These are phyloP conservation scores for Phenoliferia sp. DNA, from an alignment of 1,284 basidiomycete genomes.

Conservation along the genomic window DNA sequence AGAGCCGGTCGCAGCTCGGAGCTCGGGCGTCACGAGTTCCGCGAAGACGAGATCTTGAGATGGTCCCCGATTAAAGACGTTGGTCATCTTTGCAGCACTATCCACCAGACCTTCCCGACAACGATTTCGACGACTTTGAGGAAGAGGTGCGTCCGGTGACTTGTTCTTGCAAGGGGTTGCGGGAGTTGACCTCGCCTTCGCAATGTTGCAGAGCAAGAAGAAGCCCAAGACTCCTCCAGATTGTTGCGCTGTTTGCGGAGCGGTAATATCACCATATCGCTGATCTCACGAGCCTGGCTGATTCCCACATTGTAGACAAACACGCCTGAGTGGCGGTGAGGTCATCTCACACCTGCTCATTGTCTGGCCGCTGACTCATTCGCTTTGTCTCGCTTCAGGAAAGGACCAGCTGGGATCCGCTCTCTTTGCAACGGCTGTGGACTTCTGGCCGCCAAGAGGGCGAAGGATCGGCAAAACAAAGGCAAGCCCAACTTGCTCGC, in stretches of 20 bases:
- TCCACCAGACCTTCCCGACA: not conserved
- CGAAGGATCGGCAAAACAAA: constrained; percentile 9
- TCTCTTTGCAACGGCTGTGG: constrained; percentile 28
- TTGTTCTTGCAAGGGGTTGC: not conserved
- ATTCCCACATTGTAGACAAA: not conserved
- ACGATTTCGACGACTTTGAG: not conserved
- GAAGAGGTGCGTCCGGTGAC: not conserved
- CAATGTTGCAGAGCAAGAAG: not conserved
- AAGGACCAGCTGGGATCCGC: constrained; percentile 19
- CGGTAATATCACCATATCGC: not conserved
- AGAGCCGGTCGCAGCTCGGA: not conserved
- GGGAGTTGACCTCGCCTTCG: not conserved
- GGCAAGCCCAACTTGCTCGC: not conserved
- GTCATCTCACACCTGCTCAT: not conserved
- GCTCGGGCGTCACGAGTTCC: not conserved
- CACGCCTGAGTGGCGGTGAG: constrained; percentile 27
- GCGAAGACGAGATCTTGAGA: not conserved
- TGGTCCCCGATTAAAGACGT: not conserved
- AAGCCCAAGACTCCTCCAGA: constrained; percentile 1
- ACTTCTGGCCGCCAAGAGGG: constrained; percentile 10
- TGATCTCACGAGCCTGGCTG: not conserved
- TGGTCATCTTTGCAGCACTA: not conserved
- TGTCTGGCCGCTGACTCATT: too few relatives aligned
- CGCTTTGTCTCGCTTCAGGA: not conserved
- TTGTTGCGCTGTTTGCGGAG: not conserved